phyloP scores from a whole-genome alignment of 2,329 filamentous ascomycete species.

The Incumbomyces delicatus region DNA sequence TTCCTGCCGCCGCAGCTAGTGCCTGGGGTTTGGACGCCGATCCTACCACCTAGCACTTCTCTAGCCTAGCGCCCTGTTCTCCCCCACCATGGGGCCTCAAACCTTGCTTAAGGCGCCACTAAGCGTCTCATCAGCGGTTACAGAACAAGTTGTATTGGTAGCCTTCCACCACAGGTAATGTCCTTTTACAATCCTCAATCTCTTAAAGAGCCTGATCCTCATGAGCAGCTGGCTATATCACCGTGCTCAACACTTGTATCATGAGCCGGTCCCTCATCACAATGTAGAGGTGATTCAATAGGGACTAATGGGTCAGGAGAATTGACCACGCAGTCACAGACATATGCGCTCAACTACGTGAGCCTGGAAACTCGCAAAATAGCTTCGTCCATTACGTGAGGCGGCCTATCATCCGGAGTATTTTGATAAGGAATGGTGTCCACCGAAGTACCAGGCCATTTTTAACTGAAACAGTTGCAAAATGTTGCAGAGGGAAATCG shows the following conservation, averaged over 20 bases:
- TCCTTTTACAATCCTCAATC: slow-evolving; percentile 1
- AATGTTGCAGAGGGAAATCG: not conserved
- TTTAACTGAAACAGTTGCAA: not conserved
- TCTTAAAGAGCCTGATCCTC: not conserved
- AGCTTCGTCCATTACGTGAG: too few species aligned
- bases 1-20: not conserved
- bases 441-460: not conserved
- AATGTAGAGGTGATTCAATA: not conserved
- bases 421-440: too few species aligned
- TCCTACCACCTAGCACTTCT: not conserved
- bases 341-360: too few species aligned
- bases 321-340: not conserved
- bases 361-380: too few species aligned
- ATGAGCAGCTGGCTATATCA: not conserved
- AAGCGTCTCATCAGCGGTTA: slow-evolving; percentile 4
- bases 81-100: not conserved
- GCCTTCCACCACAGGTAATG: not conserved
- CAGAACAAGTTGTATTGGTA: not conserved
- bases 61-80: not conserved
- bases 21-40: not conserved
- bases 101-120: slow-evolving; percentile 2
- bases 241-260: not conserved
- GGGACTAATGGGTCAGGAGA: not conserved
- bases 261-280: not conserved
- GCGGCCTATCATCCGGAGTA: too few species aligned